Base-by-base conservation (phyloP, 1,284 basidiomycete species). In the Ceratorhiza oryzae-sativae region DNA sequence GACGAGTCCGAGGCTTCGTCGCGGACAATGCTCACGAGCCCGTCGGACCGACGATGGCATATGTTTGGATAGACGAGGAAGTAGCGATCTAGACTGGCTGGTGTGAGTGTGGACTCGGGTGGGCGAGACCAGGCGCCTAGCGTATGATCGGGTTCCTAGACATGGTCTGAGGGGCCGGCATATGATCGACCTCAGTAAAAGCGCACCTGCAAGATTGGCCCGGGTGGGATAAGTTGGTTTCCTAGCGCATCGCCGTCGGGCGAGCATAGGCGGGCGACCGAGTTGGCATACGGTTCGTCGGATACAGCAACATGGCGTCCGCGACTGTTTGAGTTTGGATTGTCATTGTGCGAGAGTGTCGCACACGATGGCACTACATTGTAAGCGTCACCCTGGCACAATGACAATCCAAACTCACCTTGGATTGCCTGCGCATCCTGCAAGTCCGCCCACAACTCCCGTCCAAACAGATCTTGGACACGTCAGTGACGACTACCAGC, bases 371-470 rank as follows among this genome's bases (percentile, higher is more conserved):
- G 3, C 20, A 15, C 36, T 59, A 59, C 10, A 42, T 59, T 1
- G 39, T 59, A 20, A 59, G 56, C 41, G 56, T 42, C 20, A 25
- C 36, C 6, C 3, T 6, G 4, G 56, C 56, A 42, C 56, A 59
- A 59, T 59, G 56, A 59, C 56, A 42, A 59, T 59, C 56, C 56
- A 59, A 59, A 59, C 56, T 59, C 56, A 59, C 56, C 39, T 59
- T 23, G 25, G 25, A 25, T 27, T 12, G 2, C 20, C 12, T 23
- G 0, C 25, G 39, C 56, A 10, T 27, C 20, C 34, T 13, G 8
- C 0, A 20, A 13, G 5, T 25, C 39, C 20, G 13, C 27, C 36
- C 20, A 25, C 30, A 41, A 1, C 3, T 25, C 39, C 2, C 12
- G 23, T 3, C 8, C 39, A 15, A 42, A 45, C n/a, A 27, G 6